These are phyloP conservation scores for Filobasidium uniguttulatum DNA, from an alignment of 1,284 basidiomycete genomes.

Conservation along the genomic window DNA sequence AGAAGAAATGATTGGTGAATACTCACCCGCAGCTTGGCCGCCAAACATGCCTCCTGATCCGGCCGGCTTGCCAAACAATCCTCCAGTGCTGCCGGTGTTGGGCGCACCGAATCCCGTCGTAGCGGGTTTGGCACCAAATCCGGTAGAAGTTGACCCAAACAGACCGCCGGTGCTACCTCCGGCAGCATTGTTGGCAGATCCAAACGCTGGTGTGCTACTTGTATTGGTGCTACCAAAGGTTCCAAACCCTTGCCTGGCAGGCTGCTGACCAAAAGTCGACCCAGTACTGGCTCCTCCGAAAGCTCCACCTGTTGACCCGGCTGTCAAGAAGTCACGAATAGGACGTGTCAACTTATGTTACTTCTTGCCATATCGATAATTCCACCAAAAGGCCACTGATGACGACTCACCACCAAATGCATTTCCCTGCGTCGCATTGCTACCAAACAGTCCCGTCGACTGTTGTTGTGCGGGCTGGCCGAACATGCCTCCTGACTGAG, in stretches of 20 bases:
- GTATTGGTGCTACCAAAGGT: conserved; percentile 10
- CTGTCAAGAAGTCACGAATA: not conserved
- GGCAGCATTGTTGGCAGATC: no score
- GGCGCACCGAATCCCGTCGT: conserved; percentile 21
- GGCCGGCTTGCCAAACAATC: conserved; percentile 43
- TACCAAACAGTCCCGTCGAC: conserved; percentile 11
- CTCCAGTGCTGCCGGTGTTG: conserved; percentile 23
- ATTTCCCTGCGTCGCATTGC: not conserved
- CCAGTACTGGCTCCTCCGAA: not conserved
- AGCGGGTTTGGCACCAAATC: conserved; percentile 22
- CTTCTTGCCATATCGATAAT: not conserved
- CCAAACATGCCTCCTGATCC: conserved; percentile 3
- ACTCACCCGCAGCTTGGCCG: not conserved
- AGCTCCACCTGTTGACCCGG: conserved; percentile 7
- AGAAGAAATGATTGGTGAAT: not conserved
- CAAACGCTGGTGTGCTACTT: not conserved
- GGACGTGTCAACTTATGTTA: not conserved
- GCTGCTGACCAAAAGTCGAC: conserved; percentile 11
- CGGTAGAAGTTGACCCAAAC: conserved; percentile 26
- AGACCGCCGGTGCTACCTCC: conserved; percentile 8
- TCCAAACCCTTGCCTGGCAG: no score
- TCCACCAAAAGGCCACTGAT: not conserved
- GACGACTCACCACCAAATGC: conserved; percentile 11
- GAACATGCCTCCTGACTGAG: conserved; percentile 12
- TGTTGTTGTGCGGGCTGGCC: conserved; percentile 10